Base-by-base conservation (phyloP, 176 grass and related monocot species). In the Elymus sibiricus region DNA sequence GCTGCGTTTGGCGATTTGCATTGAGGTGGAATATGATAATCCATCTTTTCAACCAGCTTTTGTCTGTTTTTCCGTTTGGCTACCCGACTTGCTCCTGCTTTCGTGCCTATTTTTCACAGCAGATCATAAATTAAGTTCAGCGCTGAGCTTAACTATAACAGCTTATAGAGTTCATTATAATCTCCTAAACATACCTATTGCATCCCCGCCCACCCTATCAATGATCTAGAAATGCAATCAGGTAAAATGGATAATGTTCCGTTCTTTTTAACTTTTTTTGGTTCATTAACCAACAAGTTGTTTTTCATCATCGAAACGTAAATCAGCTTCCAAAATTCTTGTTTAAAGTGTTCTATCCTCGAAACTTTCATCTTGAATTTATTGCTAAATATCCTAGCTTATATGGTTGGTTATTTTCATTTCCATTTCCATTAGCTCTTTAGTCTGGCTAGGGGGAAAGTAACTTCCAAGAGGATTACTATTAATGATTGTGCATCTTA, bases 401-500 rank as follows among this genome's bases (percentile, higher is more conserved):
- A n/a, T 24, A 15, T n/a, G 37, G 38, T 11, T 82, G 16, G 1
- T 85, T 70, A 51, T 65, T 44, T 76, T 43, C 9, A 39, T 27
- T 85, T 73, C 34, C 3, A 59, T 27, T 85, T 74, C 46, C 21
- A 47, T 84, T 77, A 71, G 35, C 63, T 86, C 9, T 16, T 70
- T 86, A 47, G 70, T 59, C 34, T 34, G 39, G 11, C 69, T 86
- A 7, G 22, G 29, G 38, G 21, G 27, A 6, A 43, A 77, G 32
- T 73, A 79, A 72, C 28, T 44, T 60, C 34, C 42, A 35, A 78
- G 55, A 72, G 31, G 6, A 78, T 70, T 71, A 64, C 62, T 84
- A 61, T 66, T 49, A 64, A 87, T 76, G 75, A 58, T 79, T 55
- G 34, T 87, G 53, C 71, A 81, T 35, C 27, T 87, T 10, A 21